Base-by-base conservation (phyloP, 306 rosid species). In the Inga leiocalycina region DNA sequence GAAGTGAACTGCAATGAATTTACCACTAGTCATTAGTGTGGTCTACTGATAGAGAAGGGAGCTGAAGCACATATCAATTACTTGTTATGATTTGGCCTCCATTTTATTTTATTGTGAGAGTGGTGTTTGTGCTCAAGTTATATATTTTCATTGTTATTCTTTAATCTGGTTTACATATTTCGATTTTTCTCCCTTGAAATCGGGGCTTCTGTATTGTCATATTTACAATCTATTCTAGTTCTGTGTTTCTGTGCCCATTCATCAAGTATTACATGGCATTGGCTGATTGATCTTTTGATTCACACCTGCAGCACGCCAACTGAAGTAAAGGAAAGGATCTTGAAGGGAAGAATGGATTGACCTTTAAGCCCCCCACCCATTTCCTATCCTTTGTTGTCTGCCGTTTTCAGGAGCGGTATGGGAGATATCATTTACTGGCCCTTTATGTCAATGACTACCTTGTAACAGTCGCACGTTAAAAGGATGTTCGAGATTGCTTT, bases 311-410 rank as follows among this genome's bases (percentile, higher is more conserved):
- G 98, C 76, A 97, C 97, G 2, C 97, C 97, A 61, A 92, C 94
- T 9, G 98, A 97, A 89, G 95, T 97, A 69, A 90, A 89, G 87
- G 99, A 97, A 81, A 91, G 93, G 86, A 90, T 94, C 89, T 88
- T 97, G 90, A 97, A 94, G 86, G 97, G 99, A 83, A 91, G 99
- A 81, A 97, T 92, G 99, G 99, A 97, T 83, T 97, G 88, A 88
- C 57, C 66, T 79, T 6, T 32, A 75, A 45, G 80, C 20, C 67
- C 34, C 66, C 35, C 61, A 57, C 35, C 74, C 32, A 48, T 30
- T 74, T 86, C 71, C 48, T 19, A 16, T 79, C 82, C 52, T 71
- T 46, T 71, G 70, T 57, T 76, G 74, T 77, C 81, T 74, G 52
- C 54, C 68, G 78, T 24, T 45, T 44, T 74, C 24, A 39, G 59